Percentiles rank a stretch among this genome's conserved stretches.
Conservation (phyloP, 768 basidiomycete genomes). For the Hypholoma sublateritium region DNA sequence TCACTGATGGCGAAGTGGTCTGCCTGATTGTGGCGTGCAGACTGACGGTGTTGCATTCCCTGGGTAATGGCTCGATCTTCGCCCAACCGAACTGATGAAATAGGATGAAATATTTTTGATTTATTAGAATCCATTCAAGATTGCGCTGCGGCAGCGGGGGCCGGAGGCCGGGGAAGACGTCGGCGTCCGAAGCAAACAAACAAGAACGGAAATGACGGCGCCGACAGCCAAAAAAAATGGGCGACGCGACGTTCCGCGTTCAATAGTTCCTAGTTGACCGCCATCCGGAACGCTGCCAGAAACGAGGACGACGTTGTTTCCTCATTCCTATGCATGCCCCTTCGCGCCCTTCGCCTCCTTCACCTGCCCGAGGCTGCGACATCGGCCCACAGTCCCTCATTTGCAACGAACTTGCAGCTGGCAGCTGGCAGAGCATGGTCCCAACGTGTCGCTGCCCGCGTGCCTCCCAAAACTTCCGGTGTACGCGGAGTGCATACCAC, state of each 20-base stretch:
- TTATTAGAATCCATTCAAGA: too few species aligned
- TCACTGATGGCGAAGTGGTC: background rate
- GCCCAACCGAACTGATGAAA: too few species aligned
- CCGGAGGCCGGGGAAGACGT: background rate
- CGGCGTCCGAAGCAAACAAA: background rate
- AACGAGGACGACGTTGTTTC: constrained; percentile 5
- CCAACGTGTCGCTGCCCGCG: constrained; percentile 18
- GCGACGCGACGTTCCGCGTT: background rate
- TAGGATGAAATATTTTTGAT: background rate
- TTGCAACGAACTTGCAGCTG: constrained; percentile 42
- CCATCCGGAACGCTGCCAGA: background rate
- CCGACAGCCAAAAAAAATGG: background rate
- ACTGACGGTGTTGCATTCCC: too few species aligned
- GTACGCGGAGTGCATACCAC: constrained; percentile 7
- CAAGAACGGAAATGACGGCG: background rate
- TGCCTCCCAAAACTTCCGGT: constrained; percentile 4
- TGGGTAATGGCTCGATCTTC: too few species aligned
- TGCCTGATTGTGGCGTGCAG: too few species aligned
- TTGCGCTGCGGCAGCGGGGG: background rate
- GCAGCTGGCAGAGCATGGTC: constrained; percentile 54
- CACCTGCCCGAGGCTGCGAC: constrained; percentile 16
- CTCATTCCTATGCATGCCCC: constrained; percentile 49
- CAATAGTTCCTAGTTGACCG: background rate
- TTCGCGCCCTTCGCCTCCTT: constrained; percentile 40
- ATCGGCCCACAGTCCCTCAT: constrained; percentile 24